Base-by-base conservation (phyloP, 129 eudicot genomes). In the Solidago caesia region DNA sequence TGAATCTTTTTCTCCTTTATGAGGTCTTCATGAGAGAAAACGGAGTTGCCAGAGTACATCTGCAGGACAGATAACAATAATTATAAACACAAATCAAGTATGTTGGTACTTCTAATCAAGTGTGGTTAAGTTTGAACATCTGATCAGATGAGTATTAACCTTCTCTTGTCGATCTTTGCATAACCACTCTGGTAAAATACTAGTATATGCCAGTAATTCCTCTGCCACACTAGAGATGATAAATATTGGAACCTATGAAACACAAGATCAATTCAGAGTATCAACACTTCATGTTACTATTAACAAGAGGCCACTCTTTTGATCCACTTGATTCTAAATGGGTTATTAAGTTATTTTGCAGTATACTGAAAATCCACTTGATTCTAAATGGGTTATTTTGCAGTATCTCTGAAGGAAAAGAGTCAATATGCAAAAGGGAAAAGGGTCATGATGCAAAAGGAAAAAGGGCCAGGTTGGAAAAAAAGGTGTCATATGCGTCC, bases 151-250 rank as follows among this genome's bases (percentile, higher is more conserved):
- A 57, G 25, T 41, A 46, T 70, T 77, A 29, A 92, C 98, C 87
- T 82, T 84, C 13, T 88, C 90, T 80, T 90, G 97, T 63, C 85
- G 79, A 43, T 86, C 86, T 52, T 80, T 82, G 80, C 89, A 88
- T 75, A 94, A 65, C 99, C 99, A 94, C 80, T 94, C 97, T 42
- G 97, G 99, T 46, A 91, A 76, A 67, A 90, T 82, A 77, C 76
- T 85, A 49, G 88, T 73, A 79, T 72, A 88, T 25, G 93, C 79
- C 75, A 94, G 79, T 63, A 88, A 70, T 73, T 94, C 99, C 47
- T 86, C 93, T 53, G 97, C 97, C 25, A 94, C 91, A 80, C 87
- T 85, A 53, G 99, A 94, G 58, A 94, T 72, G 21, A 94, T 51
- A 80, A 80, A 94, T 80, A 94, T 87, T 16, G 99, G 99, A 79